These are phyloP conservation scores for Lagenidium giganteum DNA, from an alignment of 352 stramenopile species.

Conservation along the genomic window DNA sequence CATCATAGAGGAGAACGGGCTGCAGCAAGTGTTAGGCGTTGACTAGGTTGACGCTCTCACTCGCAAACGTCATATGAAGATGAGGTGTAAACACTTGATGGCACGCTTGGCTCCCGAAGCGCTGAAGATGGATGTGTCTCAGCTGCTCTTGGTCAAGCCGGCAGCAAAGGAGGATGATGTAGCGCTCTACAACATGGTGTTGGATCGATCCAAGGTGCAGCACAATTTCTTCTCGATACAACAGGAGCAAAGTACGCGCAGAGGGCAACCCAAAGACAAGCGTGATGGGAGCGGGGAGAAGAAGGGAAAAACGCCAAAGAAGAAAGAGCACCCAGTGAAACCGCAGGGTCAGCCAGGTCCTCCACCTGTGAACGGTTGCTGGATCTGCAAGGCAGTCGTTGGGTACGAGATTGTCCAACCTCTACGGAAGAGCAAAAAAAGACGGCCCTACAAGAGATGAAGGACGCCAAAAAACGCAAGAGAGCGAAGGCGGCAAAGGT, in stretches of 20 bases:
- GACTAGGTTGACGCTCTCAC: too few species aligned
- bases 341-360: too few species aligned
- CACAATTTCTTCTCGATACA: slow-evolving; percentile 15
- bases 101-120: slow-evolving; percentile 6
- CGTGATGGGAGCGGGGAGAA: too few species aligned
- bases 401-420: slow-evolving; percentile 8
- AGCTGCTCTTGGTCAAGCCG: slow-evolving; percentile 5
- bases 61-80: slow-evolving; percentile 20
- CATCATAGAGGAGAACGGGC: too few species aligned
- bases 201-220: slow-evolving; percentile 3
- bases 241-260: too few species aligned
- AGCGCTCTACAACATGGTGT: slow-evolving; percentile 8
- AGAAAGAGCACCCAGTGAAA: too few species aligned
- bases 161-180: slow-evolving; percentile 10
- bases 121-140: slow-evolving; percentile 7
- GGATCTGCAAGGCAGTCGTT: slow-evolving; percentile 14
- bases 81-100: slow-evolving; percentile 12
- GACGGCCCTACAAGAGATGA: background rate
- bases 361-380: slow-evolving; percentile 6
- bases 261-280: background rate
- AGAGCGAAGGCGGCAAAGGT: too few species aligned
- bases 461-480: background rate
- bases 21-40: too few species aligned
- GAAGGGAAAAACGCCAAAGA: too few species aligned
- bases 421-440: slow-evolving; percentile 7